phyloP scores from a whole-genome alignment of 2,329 filamentous ascomycete genomes.

The Dactylellina haptotyla region DNA sequence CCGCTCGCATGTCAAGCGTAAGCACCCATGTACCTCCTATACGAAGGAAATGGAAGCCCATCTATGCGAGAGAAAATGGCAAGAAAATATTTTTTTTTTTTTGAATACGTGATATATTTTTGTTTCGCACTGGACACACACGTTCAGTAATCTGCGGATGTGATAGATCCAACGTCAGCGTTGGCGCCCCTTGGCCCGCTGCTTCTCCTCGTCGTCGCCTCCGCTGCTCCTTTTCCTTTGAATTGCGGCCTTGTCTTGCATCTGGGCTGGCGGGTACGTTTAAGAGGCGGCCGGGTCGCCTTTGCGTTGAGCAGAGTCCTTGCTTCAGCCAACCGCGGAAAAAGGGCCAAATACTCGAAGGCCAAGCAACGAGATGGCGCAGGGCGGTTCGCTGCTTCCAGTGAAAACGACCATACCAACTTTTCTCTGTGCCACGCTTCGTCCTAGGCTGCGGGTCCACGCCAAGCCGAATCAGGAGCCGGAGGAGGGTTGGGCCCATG shows the following conservation, averaged over 20 bases:
- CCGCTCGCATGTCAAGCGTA: slow-evolving; percentile 50
- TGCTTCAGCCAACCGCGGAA: slow-evolving; percentile 47
- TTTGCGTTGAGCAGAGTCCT: slow-evolving; percentile 21
- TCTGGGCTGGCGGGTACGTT: slow-evolving; percentile 32
- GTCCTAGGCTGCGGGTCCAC: slow-evolving; percentile 23
- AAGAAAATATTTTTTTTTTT: no score
- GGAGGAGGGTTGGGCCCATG: neutral
- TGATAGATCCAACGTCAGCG: neutral
- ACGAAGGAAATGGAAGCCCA: slow-evolving; percentile 14
- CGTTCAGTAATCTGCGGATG: slow-evolving; percentile 5
- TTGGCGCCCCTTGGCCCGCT: neutral
- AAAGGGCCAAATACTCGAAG: slow-evolving; percentile 20
- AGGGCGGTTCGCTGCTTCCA: slow-evolving; percentile 46
- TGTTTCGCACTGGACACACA: neutral
- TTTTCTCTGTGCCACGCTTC: slow-evolving; percentile 25
- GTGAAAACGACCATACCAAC: no score
- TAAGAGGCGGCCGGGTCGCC: slow-evolving; percentile 32
- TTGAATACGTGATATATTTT: no score
- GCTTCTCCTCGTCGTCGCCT: no score
- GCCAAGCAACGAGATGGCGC: slow-evolving; percentile 38
- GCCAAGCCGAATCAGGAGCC: neutral
- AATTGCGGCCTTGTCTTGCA: slow-evolving; percentile 21
- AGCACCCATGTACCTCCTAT: slow-evolving; percentile 31
- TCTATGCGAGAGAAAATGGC: slow-evolving; percentile 28
- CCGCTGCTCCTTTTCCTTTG: neutral